A percentile compares a stretch with the other conserved stretches of the same genome.
These are phyloP conservation scores for Halophytophthora polymorphica DNA, from an alignment of 352 stramenopile genomes.

Conservation along the genomic window DNA sequence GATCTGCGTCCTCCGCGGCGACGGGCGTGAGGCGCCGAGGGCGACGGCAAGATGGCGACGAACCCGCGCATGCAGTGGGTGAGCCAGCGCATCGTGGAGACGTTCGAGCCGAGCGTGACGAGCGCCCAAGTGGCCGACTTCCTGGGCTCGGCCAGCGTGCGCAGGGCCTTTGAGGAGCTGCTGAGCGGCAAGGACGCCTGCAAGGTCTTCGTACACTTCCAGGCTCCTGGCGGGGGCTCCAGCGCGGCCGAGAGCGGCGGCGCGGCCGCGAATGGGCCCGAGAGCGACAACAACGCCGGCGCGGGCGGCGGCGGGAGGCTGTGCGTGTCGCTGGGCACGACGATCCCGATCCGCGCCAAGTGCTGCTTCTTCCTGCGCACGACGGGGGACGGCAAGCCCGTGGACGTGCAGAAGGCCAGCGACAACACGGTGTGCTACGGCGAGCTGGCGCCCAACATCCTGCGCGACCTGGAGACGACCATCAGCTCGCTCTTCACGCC, in stretches of 20 bases:
- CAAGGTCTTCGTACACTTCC: conserved; percentile 81
- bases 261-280: background rate
- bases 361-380: conserved; percentile 85
- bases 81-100: conserved; percentile 68
- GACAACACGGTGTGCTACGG: conserved; percentile 82
- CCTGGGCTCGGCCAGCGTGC: conserved; percentile 39
- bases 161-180: conserved; percentile 75
- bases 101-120: conserved; percentile 69
- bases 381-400: conserved; percentile 62
- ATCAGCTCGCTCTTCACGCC: conserved; percentile 88
- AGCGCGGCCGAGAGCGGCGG: conserved; percentile 10
- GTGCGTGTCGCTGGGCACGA: conserved; percentile 63
- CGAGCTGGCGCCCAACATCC: conserved; percentile 81
- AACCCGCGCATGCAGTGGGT: conserved; percentile 83
- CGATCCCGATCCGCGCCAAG: conserved; percentile 69
- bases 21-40: conserved; percentile 3
- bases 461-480: conserved; percentile 76
- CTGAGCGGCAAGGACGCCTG: conserved; percentile 62
- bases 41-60: conserved; percentile 39
- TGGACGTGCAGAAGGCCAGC: conserved; percentile 70
- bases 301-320: conserved; percentile 44
- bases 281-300: conserved; percentile 20
- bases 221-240: conserved; percentile 16
- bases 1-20: too few relatives aligned
- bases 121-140: conserved; percentile 61